phyloP scores from a whole-genome alignment of 345 rosid genomes.

The Nasturtium officinale region DNA sequence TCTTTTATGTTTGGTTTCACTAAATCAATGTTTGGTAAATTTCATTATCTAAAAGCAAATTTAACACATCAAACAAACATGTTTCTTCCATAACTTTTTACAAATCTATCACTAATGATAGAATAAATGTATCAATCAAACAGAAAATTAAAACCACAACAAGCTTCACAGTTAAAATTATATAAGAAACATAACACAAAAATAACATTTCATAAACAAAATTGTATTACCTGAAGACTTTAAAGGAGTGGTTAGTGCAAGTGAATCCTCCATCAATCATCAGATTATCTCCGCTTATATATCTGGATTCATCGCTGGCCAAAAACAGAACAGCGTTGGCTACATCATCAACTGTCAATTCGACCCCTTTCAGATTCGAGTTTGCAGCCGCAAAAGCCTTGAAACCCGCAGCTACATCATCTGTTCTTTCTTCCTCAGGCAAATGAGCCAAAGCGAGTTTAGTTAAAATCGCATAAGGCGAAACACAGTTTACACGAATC shows the following conservation, averaged over 20 bases:
- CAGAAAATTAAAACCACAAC: slow-evolving; percentile 15
- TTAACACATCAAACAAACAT: neutral
- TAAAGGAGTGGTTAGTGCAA: slow-evolving; percentile 58
- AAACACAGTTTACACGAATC: slow-evolving; percentile 91
- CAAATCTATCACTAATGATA: neutral
- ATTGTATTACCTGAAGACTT: slow-evolving; percentile 60
- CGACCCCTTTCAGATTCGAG: slow-evolving; percentile 83
- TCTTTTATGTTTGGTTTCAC: neutral
- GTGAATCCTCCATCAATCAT: slow-evolving; percentile 94
- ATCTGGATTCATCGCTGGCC: slow-evolving; percentile 82
- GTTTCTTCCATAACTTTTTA: neutral
- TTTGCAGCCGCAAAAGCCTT: slow-evolving; percentile 51
- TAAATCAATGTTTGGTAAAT: neutral
- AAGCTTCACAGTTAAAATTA: slow-evolving; percentile 1
- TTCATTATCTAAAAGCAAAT: neutral
- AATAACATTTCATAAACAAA: neutral
- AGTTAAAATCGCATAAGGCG: slow-evolving; percentile 77
- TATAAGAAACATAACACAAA: neutral
- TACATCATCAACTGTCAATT: slow-evolving; percentile 67
- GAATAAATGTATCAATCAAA: slow-evolving; percentile 12
- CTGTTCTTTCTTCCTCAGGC: slow-evolving; percentile 73
- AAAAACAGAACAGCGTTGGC: slow-evolving; percentile 84
- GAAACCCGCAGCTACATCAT: slow-evolving; percentile 57
- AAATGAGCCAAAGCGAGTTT: slow-evolving; percentile 72
- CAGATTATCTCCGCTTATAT: slow-evolving; percentile 82